phyloP scores from a whole-genome alignment of 148 eudicot genomes.

The Rhododendron ferrugineum region DNA sequence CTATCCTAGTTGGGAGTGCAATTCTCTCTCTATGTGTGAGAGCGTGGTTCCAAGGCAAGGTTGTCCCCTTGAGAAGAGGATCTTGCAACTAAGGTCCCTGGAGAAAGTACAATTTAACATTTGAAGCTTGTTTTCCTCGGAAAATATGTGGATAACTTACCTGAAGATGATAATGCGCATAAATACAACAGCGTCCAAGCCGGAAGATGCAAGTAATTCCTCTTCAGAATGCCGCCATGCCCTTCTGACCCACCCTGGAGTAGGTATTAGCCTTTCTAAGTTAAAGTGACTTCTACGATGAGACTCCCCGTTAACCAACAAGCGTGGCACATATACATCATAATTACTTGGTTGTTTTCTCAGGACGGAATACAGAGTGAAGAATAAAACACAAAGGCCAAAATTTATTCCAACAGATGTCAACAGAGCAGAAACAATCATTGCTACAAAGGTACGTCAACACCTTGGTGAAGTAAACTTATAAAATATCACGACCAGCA shows the following conservation, averaged over 20 bases:
- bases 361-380: constrained; percentile 51
- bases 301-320: constrained; percentile 36
- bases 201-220: constrained; percentile 56
- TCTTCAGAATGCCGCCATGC: constrained; percentile 70
- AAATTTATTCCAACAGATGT: constrained; percentile 73
- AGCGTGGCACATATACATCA: constrained; percentile 54
- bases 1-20: neutral
- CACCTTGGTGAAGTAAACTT: constrained; percentile 9
- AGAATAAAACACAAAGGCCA: constrained; percentile 58
- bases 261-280: constrained; percentile 47
- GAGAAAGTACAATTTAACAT: neutral
- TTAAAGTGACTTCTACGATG: constrained; percentile 14
- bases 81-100: neutral
- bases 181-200: constrained; percentile 79
- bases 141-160: constrained; percentile 22
- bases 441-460: constrained; percentile 19
- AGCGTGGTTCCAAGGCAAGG: neutral
- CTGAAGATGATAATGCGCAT: constrained; percentile 64
- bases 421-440: constrained; percentile 72
- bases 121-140: neutral
- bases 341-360: constrained; percentile 61
- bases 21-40: neutral
- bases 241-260: constrained; percentile 54
- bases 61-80: neutral
- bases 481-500: constrained; percentile 9